Evolutionary conservation across 192 early-diverging fungal species (phyloP).

Genomic region (Linnemannia schmuckeri): DNA sequence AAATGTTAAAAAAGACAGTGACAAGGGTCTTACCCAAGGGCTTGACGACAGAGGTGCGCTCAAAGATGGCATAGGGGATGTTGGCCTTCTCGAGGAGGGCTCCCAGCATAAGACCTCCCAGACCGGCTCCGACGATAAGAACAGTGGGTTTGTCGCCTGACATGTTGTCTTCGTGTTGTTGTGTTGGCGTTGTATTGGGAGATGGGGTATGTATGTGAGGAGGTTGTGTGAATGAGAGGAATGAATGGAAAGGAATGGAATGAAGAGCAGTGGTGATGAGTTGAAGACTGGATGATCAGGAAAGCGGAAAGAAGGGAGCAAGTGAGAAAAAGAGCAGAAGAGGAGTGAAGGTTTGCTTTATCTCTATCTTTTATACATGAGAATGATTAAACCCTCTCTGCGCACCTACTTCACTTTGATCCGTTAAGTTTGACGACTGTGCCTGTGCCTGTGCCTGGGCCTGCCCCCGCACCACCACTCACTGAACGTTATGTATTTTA

Average conservation of each 20-base stretch:
- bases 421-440: no score
- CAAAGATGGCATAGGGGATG: conserved; percentile 1
- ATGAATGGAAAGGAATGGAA: not conserved
- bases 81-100: conserved; percentile 3
- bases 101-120: conserved; percentile 4
- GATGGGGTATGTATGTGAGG: not conserved
- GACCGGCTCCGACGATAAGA: not conserved
- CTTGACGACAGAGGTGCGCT: not conserved
- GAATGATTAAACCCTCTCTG: no score
- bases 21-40: not conserved
- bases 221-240: not conserved
- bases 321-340: not conserved
- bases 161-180: not conserved
- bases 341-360: not conserved
- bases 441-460: no score
- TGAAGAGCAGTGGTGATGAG: not conserved
- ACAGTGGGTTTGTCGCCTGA: not conserved
- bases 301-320: not conserved
- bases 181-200: not conserved
- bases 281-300: not conserved
- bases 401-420: no score
- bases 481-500: no score
- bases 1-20: not conserved
- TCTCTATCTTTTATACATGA: not conserved
- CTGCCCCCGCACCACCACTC: no score